These are phyloP conservation scores for Coprinopsis strossmayeri DNA, from an alignment of 768 basidiomycete species.

Conservation along the genomic window DNA sequence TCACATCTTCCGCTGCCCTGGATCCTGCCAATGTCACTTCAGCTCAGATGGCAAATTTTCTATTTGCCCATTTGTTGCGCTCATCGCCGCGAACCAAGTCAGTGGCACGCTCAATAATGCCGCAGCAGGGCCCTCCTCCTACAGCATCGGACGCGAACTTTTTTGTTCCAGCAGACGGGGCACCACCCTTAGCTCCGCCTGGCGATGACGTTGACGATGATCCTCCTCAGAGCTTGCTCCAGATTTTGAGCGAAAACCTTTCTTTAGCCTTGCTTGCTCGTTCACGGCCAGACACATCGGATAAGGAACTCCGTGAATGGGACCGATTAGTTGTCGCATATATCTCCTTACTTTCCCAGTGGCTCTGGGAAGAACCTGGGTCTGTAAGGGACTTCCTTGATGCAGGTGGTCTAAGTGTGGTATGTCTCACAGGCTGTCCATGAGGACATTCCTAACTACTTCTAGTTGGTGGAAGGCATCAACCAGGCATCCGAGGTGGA, in stretches of 20 bases:
- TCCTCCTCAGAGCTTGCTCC: conserved; percentile 65
- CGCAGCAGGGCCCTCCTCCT: conserved; percentile 31
- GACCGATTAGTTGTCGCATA: conserved; percentile 85
- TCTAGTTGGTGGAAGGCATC: conserved; percentile 88
- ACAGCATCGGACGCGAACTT: conserved; percentile 36
- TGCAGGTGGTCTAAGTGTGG: conserved; percentile 85
- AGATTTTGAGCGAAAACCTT: conserved; percentile 85
- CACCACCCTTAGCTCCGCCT: conserved; percentile 28
- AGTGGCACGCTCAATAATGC: conserved; percentile 58
- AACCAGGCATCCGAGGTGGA: conserved; percentile 87
- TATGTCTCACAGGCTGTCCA: conserved; percentile 40
- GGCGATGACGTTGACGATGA: conserved; percentile 42
- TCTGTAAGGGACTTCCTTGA: conserved; percentile 87
- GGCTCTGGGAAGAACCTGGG: conserved; percentile 94
- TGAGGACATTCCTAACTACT: neutral
- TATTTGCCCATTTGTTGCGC: conserved; percentile 76
- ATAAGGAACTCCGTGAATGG: conserved; percentile 80
- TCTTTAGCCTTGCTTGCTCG: conserved; percentile 81
- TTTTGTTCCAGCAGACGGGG: conserved; percentile 74
- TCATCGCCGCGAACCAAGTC: conserved; percentile 59
- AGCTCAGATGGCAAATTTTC: conserved; percentile 66
- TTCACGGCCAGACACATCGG: conserved; percentile 57
- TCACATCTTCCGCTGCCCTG: conserved; percentile 44
- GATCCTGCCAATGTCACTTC: conserved; percentile 52
- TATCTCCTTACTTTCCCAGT: conserved; percentile 75